Evolutionary conservation across 2,329 filamentous ascomycete genomes (phyloP), one percentile per base, ranked within the genome.

Genomic region (Botryotinia narcissicola): DNA sequence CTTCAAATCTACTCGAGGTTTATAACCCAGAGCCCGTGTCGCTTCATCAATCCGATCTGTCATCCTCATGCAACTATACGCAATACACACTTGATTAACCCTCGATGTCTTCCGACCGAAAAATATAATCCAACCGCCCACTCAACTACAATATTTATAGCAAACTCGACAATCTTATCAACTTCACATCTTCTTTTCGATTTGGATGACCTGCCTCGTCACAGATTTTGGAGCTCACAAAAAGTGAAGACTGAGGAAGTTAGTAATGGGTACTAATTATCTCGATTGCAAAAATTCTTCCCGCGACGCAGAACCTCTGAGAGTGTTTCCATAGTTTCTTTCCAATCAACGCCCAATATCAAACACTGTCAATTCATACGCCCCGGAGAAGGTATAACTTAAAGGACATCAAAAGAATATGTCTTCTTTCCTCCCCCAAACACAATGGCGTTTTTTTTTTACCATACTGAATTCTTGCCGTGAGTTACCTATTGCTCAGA

Each of bases 111-210:
- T 44, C 25, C 46, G 1, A 7, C 76, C 75, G 57, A 75, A 67
- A 20, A 70, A 74, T 9, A 72, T 14, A 3, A 73, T 66, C 73
- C 74, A 77, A 57, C 73, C 22, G 72, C 22, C 74, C 76, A 77
- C 71, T 76, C 74, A 29, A 61, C 67, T 25, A 78, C 22, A n/a
- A 74, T 8, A 10, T 75, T 74, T 42, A 77, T 73, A 2, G 40
- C 2, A 32, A 75, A 59, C 7, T 60, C 73, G 2, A 75, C 4
- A 32, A 59, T 70, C 44, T n/a, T 10, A 78, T 69, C 4, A n/a
- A 44, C 12, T 37, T 60, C 8, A 76, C 61, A 22, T 77, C 60
- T 42, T 73, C 70, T 44, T 64, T 63, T 8, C 63, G 42, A 4
- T 66, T 73, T 22, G 54, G 63, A 72, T 73, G 72, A 0, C 72